A percentile compares a stretch with the other conserved stretches of the same genome.
Conservation (phyloP, 1,284 basidiomycete species). For the Gomphus bonarii region DNA sequence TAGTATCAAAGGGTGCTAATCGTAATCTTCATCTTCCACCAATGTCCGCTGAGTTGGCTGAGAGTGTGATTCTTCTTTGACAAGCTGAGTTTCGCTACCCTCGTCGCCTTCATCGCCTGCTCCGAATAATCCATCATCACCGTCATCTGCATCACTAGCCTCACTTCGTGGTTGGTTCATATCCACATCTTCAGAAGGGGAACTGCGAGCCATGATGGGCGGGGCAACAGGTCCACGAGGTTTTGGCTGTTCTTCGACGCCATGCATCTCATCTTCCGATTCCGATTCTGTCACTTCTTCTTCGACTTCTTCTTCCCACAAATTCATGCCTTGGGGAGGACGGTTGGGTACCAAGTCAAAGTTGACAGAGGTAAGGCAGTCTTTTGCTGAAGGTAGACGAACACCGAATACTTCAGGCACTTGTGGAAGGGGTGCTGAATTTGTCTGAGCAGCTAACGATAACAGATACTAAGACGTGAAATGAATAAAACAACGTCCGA, state of each 20-base stretch:
- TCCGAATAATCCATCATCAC: slow-evolving; percentile 49
- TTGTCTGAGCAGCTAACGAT: slow-evolving; percentile 84
- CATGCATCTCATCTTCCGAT: slow-evolving; percentile 50
- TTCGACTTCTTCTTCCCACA: slow-evolving; percentile 72
- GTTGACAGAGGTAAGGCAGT: slow-evolving; percentile 84
- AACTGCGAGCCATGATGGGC: slow-evolving; percentile 44
- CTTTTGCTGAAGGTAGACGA: slow-evolving; percentile 71
- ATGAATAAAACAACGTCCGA: background rate
- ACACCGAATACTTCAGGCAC: slow-evolving; percentile 96
- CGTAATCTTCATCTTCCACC: slow-evolving; percentile 79
- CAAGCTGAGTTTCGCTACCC: slow-evolving; percentile 56
- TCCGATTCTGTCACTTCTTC: slow-evolving; percentile 59
- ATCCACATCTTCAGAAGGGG: slow-evolving; percentile 50
- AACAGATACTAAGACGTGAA: slow-evolving; percentile 60
- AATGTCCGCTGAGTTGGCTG: slow-evolving; percentile 53
- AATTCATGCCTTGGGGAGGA: slow-evolving; percentile 59
- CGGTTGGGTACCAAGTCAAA: slow-evolving; percentile 90
- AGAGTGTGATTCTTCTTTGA: slow-evolving; percentile 64
- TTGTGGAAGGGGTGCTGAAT: slow-evolving; percentile 79
- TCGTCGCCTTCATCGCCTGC: slow-evolving; percentile 64
- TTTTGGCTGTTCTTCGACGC: slow-evolving; percentile 27
- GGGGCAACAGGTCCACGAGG: slow-evolving; percentile 29
- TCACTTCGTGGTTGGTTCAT: slow-evolving; percentile 45
- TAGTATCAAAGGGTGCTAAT: slow-evolving; percentile 27
- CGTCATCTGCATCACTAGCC: slow-evolving; percentile 49